These are phyloP conservation scores for Niebla homalea DNA, from an alignment of 495 filamentous ascomycete genomes.

Conservation along the genomic window DNA sequence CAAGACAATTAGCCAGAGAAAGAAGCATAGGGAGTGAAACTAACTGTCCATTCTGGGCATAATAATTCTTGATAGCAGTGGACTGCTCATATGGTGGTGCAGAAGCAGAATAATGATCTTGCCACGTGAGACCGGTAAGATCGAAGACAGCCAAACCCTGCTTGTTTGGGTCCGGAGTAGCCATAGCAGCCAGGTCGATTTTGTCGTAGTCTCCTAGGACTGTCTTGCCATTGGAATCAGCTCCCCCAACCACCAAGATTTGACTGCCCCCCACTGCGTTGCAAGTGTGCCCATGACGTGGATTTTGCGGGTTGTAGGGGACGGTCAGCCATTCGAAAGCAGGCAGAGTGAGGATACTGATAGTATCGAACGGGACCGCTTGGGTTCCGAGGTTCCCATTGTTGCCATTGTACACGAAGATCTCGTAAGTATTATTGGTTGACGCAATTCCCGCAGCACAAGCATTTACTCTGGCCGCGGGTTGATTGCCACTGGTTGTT, in stretches of 20 bases:
- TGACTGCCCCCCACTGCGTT: conserved; percentile 14
- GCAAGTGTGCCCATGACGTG: conserved; percentile 9
- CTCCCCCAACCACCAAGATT: conserved; percentile 12
- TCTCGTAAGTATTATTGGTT: conserved; percentile 12
- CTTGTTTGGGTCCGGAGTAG: conserved; percentile 6
- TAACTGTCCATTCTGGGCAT: neutral
- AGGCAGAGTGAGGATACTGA: conserved; percentile 28
- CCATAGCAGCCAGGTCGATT: neutral
- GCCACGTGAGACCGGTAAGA: conserved; percentile 6
- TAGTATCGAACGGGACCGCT: conserved; percentile 8
- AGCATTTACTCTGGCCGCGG: conserved; percentile 1
- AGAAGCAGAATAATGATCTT: conserved; percentile 7
- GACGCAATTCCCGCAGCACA: conserved; percentile 11
- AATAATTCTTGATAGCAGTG: conserved; percentile 4
- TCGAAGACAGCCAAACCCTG: conserved; percentile 18
- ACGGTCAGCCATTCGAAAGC: conserved; percentile 32
- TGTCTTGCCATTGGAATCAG: conserved; percentile 4
- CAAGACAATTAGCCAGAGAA: neutral
- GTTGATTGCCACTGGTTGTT: conserved; percentile 11
- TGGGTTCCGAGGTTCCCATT: conserved; percentile 1
- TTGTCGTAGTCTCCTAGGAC: neutral
- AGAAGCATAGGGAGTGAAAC: neutral
- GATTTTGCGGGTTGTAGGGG: conserved; percentile 11
- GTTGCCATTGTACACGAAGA: conserved; percentile 14
- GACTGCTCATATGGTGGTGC: conserved; percentile 6